These are phyloP conservation scores for Blastobotrys attinorum DNA, from an alignment of 805 yeast genomes.

Conservation along the genomic window DNA sequence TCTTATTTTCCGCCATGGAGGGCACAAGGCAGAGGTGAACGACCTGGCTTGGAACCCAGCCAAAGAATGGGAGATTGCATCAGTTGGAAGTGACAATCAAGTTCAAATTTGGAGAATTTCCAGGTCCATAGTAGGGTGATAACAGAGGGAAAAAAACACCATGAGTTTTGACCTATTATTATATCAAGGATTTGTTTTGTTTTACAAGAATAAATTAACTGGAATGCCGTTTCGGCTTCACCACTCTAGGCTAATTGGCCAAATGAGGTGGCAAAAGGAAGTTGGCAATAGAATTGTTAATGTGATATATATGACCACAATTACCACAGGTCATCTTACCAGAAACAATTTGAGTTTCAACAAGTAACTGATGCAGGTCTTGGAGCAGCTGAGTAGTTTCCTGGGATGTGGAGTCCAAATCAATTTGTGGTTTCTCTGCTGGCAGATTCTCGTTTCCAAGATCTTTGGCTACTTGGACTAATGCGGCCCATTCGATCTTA, in stretches of 20 bases:
- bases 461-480: conserved; percentile 69
- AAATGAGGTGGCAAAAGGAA: conserved; percentile 91
- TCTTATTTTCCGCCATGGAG: conserved; percentile 58
- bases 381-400: conserved; percentile 39
- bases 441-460: conserved; percentile 26
- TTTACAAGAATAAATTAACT: neutral
- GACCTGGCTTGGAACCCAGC: conserved; percentile 78
- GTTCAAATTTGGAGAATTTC: conserved; percentile 82
- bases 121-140: conserved; percentile 27
- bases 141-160: neutral
- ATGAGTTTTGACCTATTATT: neutral
- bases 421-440: conserved; percentile 28
- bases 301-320: conserved; percentile 81
- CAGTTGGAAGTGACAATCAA: conserved; percentile 79
- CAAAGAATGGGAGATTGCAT: conserved; percentile 60
- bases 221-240: neutral
- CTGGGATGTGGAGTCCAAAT: neutral
- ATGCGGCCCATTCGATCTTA: conserved; percentile 83
- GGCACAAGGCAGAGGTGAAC: conserved; percentile 81
- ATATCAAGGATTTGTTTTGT: too few species aligned
- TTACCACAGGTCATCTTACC: conserved; percentile 85
- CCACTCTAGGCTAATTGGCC: conserved; percentile 31
- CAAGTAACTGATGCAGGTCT: conserved; percentile 68
- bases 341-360: conserved; percentile 80
- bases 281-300: conserved; percentile 91